These are phyloP conservation scores for Persicaria tinctoria DNA, from an alignment of 148 eudicot genomes.

Conservation along the genomic window DNA sequence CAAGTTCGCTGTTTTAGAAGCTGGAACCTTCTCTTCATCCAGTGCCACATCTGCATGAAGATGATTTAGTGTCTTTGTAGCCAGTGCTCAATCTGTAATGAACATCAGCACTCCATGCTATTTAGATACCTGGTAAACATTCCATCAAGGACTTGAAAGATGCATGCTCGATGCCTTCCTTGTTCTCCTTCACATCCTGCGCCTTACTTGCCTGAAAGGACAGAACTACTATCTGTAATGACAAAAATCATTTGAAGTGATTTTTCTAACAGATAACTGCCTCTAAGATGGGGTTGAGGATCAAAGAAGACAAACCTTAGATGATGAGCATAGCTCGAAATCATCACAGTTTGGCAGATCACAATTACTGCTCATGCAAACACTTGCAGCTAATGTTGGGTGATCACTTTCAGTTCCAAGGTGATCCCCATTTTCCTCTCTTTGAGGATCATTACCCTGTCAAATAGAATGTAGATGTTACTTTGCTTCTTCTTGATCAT, in stretches of 20 bases:
- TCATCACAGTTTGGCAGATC: neutral
- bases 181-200: neutral
- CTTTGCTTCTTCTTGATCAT: conserved; percentile 1
- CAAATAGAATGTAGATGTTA: neutral
- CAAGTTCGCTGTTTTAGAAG: conserved; percentile 9
- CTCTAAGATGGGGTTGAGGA: neutral
- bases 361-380: conserved; percentile 5
- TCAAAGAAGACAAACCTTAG: neutral
- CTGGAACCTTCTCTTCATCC: conserved; percentile 21
- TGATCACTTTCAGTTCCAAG: neutral
- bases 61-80: neutral
- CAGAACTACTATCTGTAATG: neutral
- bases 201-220: neutral
- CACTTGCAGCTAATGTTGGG: conserved; percentile 6
- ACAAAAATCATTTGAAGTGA: neutral
- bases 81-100: neutral
- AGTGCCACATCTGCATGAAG: conserved; percentile 28
- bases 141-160: conserved; percentile 5
- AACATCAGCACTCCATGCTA: neutral
- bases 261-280: too few relatives aligned
- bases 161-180: neutral
- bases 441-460: neutral
- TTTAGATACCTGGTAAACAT: conserved; percentile 25
- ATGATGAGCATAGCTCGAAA: neutral
- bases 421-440: neutral